phyloP scores from a whole-genome alignment of 2,329 filamentous ascomycete species.

The Aspergillus tubingensis region DNA sequence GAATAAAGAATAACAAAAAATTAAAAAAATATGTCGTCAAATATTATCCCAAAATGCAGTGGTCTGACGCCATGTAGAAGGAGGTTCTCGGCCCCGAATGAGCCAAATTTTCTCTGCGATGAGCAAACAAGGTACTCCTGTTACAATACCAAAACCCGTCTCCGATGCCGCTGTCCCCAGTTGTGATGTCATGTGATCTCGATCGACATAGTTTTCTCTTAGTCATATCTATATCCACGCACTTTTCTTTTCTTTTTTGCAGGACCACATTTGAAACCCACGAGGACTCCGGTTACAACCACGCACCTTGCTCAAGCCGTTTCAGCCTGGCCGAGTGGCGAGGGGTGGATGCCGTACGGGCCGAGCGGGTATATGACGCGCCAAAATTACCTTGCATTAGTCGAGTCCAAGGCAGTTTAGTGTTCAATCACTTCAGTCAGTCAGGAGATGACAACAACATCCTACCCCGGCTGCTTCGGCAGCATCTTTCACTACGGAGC shows the following conservation, averaged over 20 bases:
- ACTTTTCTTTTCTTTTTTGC: neutral
- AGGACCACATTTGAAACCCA: neutral
- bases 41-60: neutral
- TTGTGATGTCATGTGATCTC: neutral
- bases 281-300: neutral
- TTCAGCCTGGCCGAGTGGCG: neutral
- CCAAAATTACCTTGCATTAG: constrained; percentile 5
- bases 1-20: too few species aligned
- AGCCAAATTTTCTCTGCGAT: neutral
- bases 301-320: neutral
- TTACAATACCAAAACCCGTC: neutral
- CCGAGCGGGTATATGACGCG: constrained; percentile 7
- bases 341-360: constrained; percentile 7
- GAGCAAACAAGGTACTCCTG: neutral
- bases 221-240: neutral
- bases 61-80: constrained; percentile 7
- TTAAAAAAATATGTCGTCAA: neutral
- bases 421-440: neutral
- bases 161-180: neutral
- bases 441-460: constrained; percentile 5
- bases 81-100: neutral
- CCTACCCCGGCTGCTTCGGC: constrained; percentile 7
- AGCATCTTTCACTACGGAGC: constrained; percentile 3
- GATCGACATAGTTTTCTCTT: neutral
- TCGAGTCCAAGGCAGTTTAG: neutral